Evolutionary conservation across 768 basidiomycete genomes (phyloP).

Genomic region (Lactifluus subvellereus): DNA sequence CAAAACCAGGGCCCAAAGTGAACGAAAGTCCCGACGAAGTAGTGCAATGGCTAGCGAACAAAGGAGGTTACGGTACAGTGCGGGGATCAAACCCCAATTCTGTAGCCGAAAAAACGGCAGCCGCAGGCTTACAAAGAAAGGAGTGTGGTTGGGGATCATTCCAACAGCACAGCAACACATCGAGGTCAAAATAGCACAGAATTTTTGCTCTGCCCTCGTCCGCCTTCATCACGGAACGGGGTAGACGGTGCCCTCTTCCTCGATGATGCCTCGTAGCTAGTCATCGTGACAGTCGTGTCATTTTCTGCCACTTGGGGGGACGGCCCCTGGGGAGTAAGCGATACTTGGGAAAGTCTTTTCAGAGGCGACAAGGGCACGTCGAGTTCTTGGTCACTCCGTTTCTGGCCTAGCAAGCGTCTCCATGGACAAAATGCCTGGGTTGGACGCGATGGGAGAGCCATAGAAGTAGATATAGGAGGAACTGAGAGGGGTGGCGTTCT

Average conservation of each 20-base stretch:
- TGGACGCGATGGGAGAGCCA: not conserved
- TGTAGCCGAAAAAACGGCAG: not conserved
- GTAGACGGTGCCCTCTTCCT: not conserved
- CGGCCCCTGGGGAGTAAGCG: not conserved
- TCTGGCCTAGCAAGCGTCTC: not conserved
- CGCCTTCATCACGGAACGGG: not conserved
- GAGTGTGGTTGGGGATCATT: not conserved
- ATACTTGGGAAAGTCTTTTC: constrained; percentile 6
- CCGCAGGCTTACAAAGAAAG: not conserved
- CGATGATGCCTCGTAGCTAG: not conserved
- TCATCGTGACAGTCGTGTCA: not conserved
- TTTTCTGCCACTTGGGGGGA: not conserved
- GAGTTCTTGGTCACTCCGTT: not conserved
- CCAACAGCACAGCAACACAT: not conserved
- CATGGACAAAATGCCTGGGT: not conserved
- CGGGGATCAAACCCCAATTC: not conserved
- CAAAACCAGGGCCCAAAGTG: not conserved
- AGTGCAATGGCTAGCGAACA: not conserved
- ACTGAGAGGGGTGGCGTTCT: not conserved
- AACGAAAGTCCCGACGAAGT: not conserved
- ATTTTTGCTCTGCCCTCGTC: not conserved
- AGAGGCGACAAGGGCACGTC: constrained; percentile 18
- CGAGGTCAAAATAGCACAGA: not conserved
- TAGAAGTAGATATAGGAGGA: not conserved
- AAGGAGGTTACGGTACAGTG: not conserved